Conservation (phyloP, 164 flowering plant species). For the Stephania yunnanensis region DNA sequence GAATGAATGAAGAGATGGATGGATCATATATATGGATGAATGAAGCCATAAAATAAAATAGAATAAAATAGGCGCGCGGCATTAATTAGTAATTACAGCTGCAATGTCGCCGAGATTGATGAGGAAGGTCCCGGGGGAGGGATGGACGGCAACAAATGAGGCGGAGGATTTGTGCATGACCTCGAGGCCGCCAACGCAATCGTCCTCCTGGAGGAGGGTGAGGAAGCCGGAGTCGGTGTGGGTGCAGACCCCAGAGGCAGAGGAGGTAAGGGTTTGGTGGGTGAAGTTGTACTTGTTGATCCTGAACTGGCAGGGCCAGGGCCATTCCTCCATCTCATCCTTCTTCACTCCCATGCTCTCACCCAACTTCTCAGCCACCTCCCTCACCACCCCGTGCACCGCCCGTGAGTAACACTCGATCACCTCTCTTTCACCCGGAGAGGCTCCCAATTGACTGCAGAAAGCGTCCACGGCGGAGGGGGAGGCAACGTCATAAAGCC, state of each 20-base stretch:
- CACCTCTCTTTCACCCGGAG: constrained; percentile 48
- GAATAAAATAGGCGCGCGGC: no score
- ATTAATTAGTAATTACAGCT: constrained; percentile 22
- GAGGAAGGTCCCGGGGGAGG: constrained; percentile 53
- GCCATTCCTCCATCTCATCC: constrained; percentile 24
- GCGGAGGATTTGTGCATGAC: constrained; percentile 47
- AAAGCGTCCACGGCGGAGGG: constrained; percentile 37
- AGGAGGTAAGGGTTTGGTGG: constrained; percentile 41
- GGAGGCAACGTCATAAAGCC: constrained; percentile 49
- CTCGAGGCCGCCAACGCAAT: constrained; percentile 68
- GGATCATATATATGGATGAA: no score
- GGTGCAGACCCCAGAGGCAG: constrained; percentile 43
- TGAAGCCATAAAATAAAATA: no score
- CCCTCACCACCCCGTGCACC: constrained; percentile 32
- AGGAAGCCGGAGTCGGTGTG: constrained; percentile 85
- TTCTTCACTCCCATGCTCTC: constrained; percentile 33
- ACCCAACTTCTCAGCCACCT: constrained; percentile 39
- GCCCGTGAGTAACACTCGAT: constrained; percentile 44
- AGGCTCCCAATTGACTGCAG: constrained; percentile 43
- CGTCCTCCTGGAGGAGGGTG: constrained; percentile 75
- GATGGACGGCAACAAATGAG: constrained; percentile 43
- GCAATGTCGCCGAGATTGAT: constrained; percentile 74
- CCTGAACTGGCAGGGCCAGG: constrained; percentile 67
- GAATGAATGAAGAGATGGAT: no score
- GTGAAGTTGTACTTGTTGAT: constrained; percentile 76